Evolutionary conservation across 2,329 filamentous ascomycete species (phyloP).

Genomic region (Trichophyton equinum): DNA sequence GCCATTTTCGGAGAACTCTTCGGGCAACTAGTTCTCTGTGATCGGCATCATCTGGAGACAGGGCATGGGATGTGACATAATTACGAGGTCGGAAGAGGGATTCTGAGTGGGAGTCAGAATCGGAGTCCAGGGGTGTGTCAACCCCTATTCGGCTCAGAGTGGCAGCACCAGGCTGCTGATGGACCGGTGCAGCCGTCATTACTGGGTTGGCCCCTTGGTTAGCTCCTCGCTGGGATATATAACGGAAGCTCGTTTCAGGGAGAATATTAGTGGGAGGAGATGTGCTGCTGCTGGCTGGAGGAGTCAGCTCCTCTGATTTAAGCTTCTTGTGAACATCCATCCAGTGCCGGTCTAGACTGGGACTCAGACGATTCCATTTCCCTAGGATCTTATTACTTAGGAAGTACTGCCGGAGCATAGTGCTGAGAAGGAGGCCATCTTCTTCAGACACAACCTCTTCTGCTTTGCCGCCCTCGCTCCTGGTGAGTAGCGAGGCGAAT

Average conservation of each 20-base stretch:
- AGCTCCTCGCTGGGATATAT: background rate
- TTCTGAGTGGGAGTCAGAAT: conserved; percentile 31
- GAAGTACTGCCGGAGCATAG: conserved; percentile 82
- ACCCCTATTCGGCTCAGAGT: conserved; percentile 15
- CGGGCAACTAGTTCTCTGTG: conserved; percentile 52
- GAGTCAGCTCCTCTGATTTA: conserved; percentile 28
- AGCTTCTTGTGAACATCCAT: conserved; percentile 50
- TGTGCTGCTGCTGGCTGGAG: background rate
- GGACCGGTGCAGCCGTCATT: background rate
- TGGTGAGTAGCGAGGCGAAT: conserved; percentile 61
- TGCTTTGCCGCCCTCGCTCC: conserved; percentile 61
- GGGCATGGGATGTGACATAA: conserved; percentile 27
- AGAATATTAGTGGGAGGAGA: background rate
- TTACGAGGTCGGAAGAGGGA: conserved; percentile 27
- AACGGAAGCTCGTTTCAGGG: background rate
- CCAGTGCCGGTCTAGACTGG: conserved; percentile 54
- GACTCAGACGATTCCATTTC: conserved; percentile 61
- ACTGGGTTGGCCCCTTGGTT: background rate
- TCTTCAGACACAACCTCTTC: conserved; percentile 75
- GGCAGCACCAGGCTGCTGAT: background rate
- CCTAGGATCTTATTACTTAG: conserved; percentile 72
- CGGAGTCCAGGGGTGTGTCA: conserved; percentile 25
- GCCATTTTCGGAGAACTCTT: conserved; percentile 62
- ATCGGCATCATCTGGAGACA: conserved; percentile 38
- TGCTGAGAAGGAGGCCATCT: conserved; percentile 73